Evolutionary conservation across 768 basidiomycete genomes (phyloP).

Genomic region (Phylloporus arenicola): DNA sequence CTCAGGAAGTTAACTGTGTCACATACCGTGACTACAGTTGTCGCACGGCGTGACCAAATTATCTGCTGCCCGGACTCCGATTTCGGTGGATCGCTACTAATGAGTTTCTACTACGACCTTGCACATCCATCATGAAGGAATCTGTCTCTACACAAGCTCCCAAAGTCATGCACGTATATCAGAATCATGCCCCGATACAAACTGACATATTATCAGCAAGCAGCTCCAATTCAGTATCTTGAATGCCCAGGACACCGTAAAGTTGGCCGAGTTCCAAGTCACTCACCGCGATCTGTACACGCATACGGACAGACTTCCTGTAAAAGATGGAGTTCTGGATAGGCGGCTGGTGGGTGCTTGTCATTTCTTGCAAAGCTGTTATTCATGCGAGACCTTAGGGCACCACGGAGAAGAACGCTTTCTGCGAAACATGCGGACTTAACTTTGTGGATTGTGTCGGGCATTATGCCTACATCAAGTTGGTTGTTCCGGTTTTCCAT

Average conservation of each 20-base stretch:
- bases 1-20: too few relatives aligned
- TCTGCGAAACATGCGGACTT: constrained; percentile 93
- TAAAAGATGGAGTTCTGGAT: constrained; percentile 90
- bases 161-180: constrained; percentile 65
- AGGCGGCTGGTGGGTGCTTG: constrained; percentile 65
- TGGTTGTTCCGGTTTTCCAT: constrained; percentile 95
- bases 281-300: constrained; percentile 91
- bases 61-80: too few relatives aligned
- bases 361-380: neutral
- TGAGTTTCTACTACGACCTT: neutral
- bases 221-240: constrained; percentile 93
- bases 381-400: constrained; percentile 48
- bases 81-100: too few relatives aligned
- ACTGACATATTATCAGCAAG: constrained; percentile 52
- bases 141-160: constrained; percentile 72
- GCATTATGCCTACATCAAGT: constrained; percentile 98
- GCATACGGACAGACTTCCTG: constrained; percentile 73
- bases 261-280: constrained; percentile 93
- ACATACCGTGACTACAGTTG: too few relatives aligned
- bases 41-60: neutral
- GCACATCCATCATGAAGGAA: constrained; percentile 56
- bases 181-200: neutral
- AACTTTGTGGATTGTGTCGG: constrained; percentile 93
- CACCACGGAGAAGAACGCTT: constrained; percentile 86
- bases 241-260: constrained; percentile 92